Conservation (phyloP, 495 filamentous ascomycete species). For the Wilcoxina mikolae region DNA sequence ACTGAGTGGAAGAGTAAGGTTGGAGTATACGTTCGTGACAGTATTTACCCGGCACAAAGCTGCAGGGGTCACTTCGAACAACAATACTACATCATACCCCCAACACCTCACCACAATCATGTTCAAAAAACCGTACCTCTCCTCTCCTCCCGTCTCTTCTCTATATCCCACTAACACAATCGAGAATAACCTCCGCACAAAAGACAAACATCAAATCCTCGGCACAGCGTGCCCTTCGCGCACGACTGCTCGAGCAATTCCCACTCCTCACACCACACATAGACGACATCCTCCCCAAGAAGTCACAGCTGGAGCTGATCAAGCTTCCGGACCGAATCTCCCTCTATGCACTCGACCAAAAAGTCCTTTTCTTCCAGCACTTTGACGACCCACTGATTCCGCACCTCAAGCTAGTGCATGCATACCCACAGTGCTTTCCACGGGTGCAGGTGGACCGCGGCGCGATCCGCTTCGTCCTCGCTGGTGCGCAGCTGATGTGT, state of each 20-base stretch:
- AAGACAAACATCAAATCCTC: slow-evolving; percentile 98
- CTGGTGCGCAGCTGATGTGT: slow-evolving; percentile 86
- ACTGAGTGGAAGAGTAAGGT: background rate
- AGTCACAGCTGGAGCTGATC: slow-evolving; percentile 75
- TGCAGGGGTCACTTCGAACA: background rate
- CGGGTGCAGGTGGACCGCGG: slow-evolving; percentile 71
- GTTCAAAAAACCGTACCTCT: slow-evolving; percentile 76
- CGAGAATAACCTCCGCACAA: slow-evolving; percentile 56
- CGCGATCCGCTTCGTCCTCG: slow-evolving; percentile 90
- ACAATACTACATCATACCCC: background rate
- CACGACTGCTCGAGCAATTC: slow-evolving; percentile 67
- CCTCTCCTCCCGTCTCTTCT: background rate
- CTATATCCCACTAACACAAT: slow-evolving; percentile 8
- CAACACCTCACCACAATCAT: slow-evolving; percentile 35
- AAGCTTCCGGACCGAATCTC: slow-evolving; percentile 76
- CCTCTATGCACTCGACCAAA: slow-evolving; percentile 64
- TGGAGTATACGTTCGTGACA: background rate
- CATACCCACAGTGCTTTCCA: slow-evolving; percentile 51
- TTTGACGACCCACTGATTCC: slow-evolving; percentile 64
- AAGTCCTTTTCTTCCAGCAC: slow-evolving; percentile 81
- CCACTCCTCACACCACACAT: slow-evolving; percentile 76
- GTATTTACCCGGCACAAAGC: slow-evolving; percentile 4
- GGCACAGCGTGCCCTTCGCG: slow-evolving; percentile 69
- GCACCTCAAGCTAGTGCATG: slow-evolving; percentile 63
- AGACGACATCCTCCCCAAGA: slow-evolving; percentile 92